Conservation (phyloP, 192 early-diverging fungal genomes). For the Gryganskiella cystojenkinii region DNA sequence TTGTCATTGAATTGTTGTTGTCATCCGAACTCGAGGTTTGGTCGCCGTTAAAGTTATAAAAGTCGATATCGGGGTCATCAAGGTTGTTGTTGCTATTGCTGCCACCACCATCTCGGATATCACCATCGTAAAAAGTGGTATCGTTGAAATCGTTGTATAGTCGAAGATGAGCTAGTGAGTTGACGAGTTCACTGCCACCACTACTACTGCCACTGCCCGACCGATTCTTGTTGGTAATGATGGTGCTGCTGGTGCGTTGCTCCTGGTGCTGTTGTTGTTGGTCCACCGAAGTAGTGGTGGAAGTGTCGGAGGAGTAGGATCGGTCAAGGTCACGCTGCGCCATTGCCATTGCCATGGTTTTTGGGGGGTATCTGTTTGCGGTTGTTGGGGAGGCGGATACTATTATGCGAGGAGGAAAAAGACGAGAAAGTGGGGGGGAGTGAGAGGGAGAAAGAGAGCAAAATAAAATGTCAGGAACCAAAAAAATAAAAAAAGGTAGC, state of each 20-base stretch:
- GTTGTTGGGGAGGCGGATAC: neutral
- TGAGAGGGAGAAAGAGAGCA: neutral
- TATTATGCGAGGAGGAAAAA: neutral
- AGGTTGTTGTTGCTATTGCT: neutral
- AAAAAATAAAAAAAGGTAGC: slow-evolving; percentile 1
- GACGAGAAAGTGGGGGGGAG: neutral
- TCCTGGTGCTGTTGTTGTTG: neutral
- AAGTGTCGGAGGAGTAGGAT: slow-evolving; percentile 25
- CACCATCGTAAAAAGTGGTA: too few species aligned
- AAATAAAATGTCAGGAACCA: neutral
- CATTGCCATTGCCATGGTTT: slow-evolving; percentile 44
- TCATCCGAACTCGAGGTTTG: neutral
- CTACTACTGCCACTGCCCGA: neutral
- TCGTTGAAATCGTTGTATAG: too few species aligned
- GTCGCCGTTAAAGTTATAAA: neutral
- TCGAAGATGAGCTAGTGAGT: neutral
- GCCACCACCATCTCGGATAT: neutral
- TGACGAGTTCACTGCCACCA: neutral
- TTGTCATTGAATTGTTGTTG: too few species aligned
- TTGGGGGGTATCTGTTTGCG: neutral
- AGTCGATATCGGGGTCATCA: neutral
- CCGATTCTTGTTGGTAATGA: neutral
- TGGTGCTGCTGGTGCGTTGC: neutral
- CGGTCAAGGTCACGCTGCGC: slow-evolving; percentile 14
- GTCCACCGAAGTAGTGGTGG: neutral